These are phyloP conservation scores for Physcomitrellopsis africana DNA, from an alignment of 225 moss, liverwort and hornwort species.

Conservation along the genomic window DNA sequence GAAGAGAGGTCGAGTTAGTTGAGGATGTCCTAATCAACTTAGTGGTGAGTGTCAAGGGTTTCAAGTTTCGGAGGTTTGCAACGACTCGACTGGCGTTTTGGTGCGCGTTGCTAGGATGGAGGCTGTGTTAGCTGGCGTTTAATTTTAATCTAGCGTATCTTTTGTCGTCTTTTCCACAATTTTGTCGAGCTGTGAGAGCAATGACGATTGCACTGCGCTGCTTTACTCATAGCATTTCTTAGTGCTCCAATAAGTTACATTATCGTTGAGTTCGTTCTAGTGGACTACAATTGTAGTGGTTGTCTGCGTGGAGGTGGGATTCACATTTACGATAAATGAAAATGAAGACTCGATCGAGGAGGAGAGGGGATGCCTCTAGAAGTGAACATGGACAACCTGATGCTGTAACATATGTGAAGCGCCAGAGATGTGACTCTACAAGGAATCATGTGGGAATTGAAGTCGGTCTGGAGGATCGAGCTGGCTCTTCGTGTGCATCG, in stretches of 20 bases:
- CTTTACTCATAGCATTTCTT: not conserved
- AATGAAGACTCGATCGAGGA: slow-evolving; percentile 34
- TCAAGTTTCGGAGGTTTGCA: not conserved
- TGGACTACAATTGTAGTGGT: not conserved
- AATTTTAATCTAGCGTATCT: too few species aligned
- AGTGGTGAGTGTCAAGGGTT: not conserved
- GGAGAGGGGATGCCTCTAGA: slow-evolving; percentile 30
- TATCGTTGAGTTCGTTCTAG: too few species aligned
- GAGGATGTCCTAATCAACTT: not conserved
- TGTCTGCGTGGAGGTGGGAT: not conserved
- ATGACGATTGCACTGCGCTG: not conserved
- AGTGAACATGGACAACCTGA: slow-evolving; percentile 29
- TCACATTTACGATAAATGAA: not conserved
- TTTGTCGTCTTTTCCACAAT: too few species aligned
- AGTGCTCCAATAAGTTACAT: not conserved
- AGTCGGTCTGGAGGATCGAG: slow-evolving; percentile 35
- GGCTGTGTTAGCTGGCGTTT: too few species aligned
- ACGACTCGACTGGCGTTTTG: too few species aligned
- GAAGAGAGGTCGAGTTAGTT: not conserved
- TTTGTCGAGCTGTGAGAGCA: not conserved
- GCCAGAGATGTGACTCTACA: slow-evolving; percentile 32
- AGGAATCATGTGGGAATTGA: slow-evolving; percentile 29
- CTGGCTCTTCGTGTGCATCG: slow-evolving; percentile 29
- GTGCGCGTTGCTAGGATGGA: too few species aligned
- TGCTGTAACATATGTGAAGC: slow-evolving; percentile 24